Evolutionary conservation across 2,329 filamentous ascomycete genomes (phyloP), one percentile per base, ranked within the genome.

Genomic region (Periconia macrospinosa): DNA sequence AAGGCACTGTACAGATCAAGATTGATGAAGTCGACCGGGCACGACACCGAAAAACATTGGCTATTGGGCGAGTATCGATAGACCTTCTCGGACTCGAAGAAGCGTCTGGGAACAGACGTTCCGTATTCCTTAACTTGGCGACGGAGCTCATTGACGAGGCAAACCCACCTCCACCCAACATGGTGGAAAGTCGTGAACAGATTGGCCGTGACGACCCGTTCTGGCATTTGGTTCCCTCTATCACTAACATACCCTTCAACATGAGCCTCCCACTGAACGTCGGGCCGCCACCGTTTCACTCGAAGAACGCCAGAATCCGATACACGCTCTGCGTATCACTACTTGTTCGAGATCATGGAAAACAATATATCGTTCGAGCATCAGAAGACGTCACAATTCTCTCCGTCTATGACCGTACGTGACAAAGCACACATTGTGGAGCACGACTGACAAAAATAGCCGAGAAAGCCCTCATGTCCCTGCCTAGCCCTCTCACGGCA

Each of bases 71-170:
- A 35, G 74, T 83, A 54, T 79, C 78, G 2, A 71, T 83, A 20
- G 80, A 82, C 58, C 67, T 84, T 19, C 65, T 83, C 50, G 81
- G 81, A 1, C 71, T 81, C 18, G 81, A 83, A 67, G 81, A 83
- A 60, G 73, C 79, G 54, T 73, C 67, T 50, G 74, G 75, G 18
- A 73, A 73, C 45, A 76, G 76, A 57, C 73, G 75, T 59, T 75
- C 74, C 40, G 76, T 81, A 14, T 84, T 83, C 58, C 68, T 83
- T 35, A 78, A 79, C 35, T 69, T 83, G 13, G 79, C 77, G 3
- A 81, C 76, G 14, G 80, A 83, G 54, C 59, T 83, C 14, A 73
- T 83, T 41, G 79, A 82, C 59, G 68, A 70, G 18, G 71, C 74
- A 2, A 78, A 82, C 58, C 79, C 79, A 30, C 81, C 81, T 15